Percentiles rank a stretch among this genome's conserved stretches.
Conservation (phyloP, 306 rosid genomes). For the Corylus heterophylla region DNA sequence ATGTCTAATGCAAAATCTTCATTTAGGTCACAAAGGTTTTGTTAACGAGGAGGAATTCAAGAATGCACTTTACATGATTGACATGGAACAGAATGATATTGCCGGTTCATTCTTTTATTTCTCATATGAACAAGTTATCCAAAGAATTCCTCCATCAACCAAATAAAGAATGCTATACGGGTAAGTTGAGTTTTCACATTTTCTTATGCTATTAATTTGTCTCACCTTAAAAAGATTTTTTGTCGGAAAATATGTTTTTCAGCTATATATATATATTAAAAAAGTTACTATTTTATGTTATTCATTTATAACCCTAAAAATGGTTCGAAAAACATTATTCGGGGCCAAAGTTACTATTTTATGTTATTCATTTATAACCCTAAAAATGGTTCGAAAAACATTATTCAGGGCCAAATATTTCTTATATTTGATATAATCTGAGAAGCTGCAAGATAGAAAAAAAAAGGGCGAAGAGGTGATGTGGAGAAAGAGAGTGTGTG, state of each 20-base stretch:
- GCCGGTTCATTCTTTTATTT: not conserved
- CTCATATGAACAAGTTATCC: not conserved
- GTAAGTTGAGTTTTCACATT: not conserved
- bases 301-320: not conserved
- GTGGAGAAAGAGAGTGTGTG: too few relatives aligned
- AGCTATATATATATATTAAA: too few relatives aligned
- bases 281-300: too few relatives aligned
- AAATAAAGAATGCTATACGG: not conserved
- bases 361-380: not conserved
- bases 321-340: too few relatives aligned
- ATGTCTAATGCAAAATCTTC: not conserved
- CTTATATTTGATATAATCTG: too few relatives aligned
- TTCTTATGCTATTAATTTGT: not conserved
- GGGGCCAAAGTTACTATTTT: too few relatives aligned
- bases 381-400: not conserved
- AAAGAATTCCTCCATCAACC: not conserved
- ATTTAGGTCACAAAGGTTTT: not conserved
- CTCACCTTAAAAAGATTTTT: not conserved
- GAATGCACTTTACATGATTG: not conserved
- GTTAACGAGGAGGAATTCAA: not conserved
- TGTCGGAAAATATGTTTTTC: too few relatives aligned
- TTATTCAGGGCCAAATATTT: too few relatives aligned
- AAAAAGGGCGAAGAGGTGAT: too few relatives aligned
- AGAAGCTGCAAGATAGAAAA: too few relatives aligned
- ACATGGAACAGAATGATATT: conserved; percentile 3